These are phyloP conservation scores for Zymoseptoria crescenta DNA, from an alignment of 2,329 filamentous ascomycete genomes.

Conservation along the genomic window DNA sequence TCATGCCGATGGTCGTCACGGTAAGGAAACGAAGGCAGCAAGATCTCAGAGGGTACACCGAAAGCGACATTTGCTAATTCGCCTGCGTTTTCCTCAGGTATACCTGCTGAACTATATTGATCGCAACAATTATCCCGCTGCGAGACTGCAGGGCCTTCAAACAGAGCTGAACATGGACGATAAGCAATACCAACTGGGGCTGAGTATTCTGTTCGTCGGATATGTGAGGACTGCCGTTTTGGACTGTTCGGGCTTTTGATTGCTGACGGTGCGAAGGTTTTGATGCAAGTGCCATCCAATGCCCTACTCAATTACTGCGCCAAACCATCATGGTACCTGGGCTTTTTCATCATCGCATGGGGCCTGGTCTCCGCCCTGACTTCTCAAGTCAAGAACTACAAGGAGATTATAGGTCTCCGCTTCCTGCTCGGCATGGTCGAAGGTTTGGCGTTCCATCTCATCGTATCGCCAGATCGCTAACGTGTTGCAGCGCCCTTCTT, in stretches of 20 bases:
- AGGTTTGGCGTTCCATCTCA: neutral
- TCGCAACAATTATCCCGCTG: conserved; percentile 56
- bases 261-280: conserved; percentile 15
- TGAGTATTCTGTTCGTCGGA: conserved; percentile 54
- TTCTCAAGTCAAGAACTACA: conserved; percentile 22
- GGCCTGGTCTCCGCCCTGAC: conserved; percentile 57
- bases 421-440: conserved; percentile 58
- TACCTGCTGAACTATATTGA: conserved; percentile 26
- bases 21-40: conserved; percentile 34
- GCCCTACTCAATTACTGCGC: conserved; percentile 60
- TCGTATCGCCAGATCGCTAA: neutral
- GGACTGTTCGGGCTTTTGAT: neutral
- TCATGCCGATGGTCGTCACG: conserved; percentile 63
- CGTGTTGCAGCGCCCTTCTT: conserved; percentile 42
- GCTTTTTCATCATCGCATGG: conserved; percentile 74
- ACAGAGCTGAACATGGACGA: conserved; percentile 50
- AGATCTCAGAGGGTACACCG: neutral
- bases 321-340: conserved; percentile 53
- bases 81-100: conserved; percentile 35
- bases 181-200: conserved; percentile 54
- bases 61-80: neutral
- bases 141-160: conserved; percentile 57
- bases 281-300: conserved; percentile 52
- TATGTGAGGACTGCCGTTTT: conserved; percentile 36
- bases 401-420: conserved; percentile 28